Base-by-base conservation (phyloP, 2,329 filamentous ascomycete genomes). In the Ophiostoma sp. region DNA sequence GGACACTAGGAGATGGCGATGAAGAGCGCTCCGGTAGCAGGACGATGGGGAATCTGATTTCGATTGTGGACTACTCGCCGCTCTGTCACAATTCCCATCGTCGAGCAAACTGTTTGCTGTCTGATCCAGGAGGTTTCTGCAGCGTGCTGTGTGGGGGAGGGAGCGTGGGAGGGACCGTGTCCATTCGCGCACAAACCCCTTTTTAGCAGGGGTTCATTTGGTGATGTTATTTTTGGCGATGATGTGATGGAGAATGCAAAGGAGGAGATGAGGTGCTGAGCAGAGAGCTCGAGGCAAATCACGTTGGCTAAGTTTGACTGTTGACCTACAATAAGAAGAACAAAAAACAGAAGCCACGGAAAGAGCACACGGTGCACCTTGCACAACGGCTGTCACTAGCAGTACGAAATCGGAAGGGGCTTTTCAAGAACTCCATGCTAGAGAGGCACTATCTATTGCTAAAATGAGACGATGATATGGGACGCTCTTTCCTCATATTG, bases 181-280 rank as follows among this genome's bases (percentile, higher is more conserved):
- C 28, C 42, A 36, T 36, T 52, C 57, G 70, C 11, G 70, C 57
- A 64, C 70, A 28, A 36, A 22, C 55, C 39, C 70, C 45, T 71
- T 64, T 39, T 19, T 22, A n/a, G 25, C 39, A 63, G 19, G 39
- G 55, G 28, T 25, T 22, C 39, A 36, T 39, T 22, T 64, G 42
- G 70, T 4, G 42, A 71, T 64, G 57, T 71, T 71, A 71, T 64
- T 64, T 71, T 71, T 71, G 70, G 70, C 31, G 57, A 71, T 71
- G 69, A 61, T 71, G 52, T 25, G 36, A 70, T 36, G 31, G 39
- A 31, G 36, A 48, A 50, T 22, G 25, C 9, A 22, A 25, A 36
- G 11, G 36, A 9, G 39, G 17, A 45, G 33, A 28, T 22, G 42
- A 42, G n/a, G 48, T 39, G 17, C 22, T 15, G 31, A 33, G 66